Percentiles rank a stretch among this genome's conserved stretches.
Evolutionary conservation across 2,329 filamentous ascomycete genomes (phyloP).

Genomic region (Apiospora kogelbergensis): DNA sequence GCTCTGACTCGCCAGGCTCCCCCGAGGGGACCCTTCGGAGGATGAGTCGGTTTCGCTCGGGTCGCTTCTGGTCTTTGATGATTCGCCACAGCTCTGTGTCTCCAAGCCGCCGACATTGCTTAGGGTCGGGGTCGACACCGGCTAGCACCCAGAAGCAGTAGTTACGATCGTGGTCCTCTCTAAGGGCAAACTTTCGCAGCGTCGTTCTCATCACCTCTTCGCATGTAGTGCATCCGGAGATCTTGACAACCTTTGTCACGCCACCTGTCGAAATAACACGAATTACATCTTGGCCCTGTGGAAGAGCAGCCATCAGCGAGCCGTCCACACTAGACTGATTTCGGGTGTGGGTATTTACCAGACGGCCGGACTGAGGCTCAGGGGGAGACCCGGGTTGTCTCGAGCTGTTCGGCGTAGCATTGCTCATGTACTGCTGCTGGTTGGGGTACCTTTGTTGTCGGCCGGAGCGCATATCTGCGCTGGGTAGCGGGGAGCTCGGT

Average conservation of each 20-base stretch:
- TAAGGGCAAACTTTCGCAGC: constrained; percentile 80
- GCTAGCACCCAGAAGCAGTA: constrained; percentile 96
- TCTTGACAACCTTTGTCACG: constrained; percentile 89
- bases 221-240: constrained; percentile 85
- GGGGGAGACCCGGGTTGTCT: constrained; percentile 61
- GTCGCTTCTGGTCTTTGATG: constrained; percentile 80
- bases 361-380: constrained; percentile 62
- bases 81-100: constrained; percentile 90
- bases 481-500: constrained; percentile 66
- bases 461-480: constrained; percentile 55
- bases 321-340: constrained; percentile 84
- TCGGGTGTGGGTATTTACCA: constrained; percentile 69
- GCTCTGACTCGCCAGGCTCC: constrained; percentile 82
- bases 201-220: constrained; percentile 93
- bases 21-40: constrained; percentile 89
- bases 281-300: constrained; percentile 84
- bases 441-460: constrained; percentile 57
- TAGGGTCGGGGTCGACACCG: constrained; percentile 79
- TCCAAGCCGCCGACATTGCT: constrained; percentile 76
- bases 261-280: constrained; percentile 91
- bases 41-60: constrained; percentile 88
- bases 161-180: constrained; percentile 88
- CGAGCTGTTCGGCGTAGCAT: constrained; percentile 51
- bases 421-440: constrained; percentile 43
- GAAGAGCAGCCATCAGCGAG: constrained; percentile 81